These are phyloP conservation scores for Hymenoscyphus repandus DNA, from an alignment of 2,329 filamentous ascomycete genomes.

Conservation along the genomic window DNA sequence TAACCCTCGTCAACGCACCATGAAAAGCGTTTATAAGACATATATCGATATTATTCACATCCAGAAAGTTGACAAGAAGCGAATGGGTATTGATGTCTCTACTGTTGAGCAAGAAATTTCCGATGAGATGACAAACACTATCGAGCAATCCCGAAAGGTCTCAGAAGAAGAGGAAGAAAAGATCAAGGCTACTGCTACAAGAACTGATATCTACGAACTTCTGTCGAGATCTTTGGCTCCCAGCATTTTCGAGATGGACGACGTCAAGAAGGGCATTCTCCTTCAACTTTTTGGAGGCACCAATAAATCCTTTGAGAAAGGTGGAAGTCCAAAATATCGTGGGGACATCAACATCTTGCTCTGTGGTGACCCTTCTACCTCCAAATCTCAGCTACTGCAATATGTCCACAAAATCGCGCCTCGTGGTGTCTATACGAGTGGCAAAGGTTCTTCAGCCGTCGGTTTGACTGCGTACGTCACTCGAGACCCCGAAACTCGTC, in stretches of 20 bases:
- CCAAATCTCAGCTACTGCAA: constrained; percentile 89
- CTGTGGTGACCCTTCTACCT: constrained; percentile 93
- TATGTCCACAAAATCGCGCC: constrained; percentile 98
- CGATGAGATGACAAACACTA: constrained; percentile 54
- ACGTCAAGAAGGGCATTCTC: constrained; percentile 97
- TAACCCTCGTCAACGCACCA: constrained; percentile 84
- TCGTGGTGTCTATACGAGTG: constrained; percentile 72
- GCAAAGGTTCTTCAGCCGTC: constrained; percentile 70
- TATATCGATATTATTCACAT: constrained; percentile 95
- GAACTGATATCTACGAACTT: constrained; percentile 88
- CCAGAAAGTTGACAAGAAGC: constrained; percentile 93
- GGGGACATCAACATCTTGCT: constrained; percentile 97
- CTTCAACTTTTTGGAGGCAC: constrained; percentile 95
- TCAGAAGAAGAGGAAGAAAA: constrained; percentile 81
- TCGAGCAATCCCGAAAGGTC: constrained; percentile 80
- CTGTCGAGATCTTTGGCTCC: constrained; percentile 86
- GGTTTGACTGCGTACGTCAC: constrained; percentile 75
- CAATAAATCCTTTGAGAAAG: constrained; percentile 97
- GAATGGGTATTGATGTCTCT: constrained; percentile 83
- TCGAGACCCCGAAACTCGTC: constrained; percentile 66
- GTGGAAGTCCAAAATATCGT: constrained; percentile 89
- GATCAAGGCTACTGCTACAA: constrained; percentile 74
- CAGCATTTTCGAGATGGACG: constrained; percentile 96
- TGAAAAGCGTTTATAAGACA: constrained; percentile 97
- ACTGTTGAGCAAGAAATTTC: constrained; percentile 78